A percentile compares a stretch with the other conserved stretches of the same genome.
Evolutionary conservation across 768 basidiomycete genomes (phyloP).

Genomic region (Suillus discolor): DNA sequence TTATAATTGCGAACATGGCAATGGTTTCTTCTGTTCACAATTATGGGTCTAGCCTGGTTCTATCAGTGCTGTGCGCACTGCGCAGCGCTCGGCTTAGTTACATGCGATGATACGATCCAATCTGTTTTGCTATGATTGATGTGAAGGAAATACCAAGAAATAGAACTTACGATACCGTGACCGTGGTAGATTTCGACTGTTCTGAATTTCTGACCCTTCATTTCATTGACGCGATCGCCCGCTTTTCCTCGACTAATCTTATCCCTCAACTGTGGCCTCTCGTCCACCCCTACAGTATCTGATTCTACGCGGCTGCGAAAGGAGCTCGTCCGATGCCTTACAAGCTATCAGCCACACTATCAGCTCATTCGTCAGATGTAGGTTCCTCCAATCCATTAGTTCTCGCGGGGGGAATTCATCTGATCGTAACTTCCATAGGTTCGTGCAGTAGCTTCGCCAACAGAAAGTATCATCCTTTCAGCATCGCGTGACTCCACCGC

Average conservation of each 20-base stretch:
- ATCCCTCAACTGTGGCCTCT: not conserved
- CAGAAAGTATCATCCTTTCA: constrained; percentile 78
- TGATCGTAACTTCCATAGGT: constrained; percentile 55
- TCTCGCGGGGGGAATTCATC: constrained; percentile 14
- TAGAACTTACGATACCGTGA: not conserved
- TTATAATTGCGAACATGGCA: no score
- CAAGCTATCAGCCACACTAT: constrained; percentile 74
- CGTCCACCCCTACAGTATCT: not conserved
- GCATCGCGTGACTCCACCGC: constrained; percentile 92
- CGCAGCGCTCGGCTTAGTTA: not conserved
- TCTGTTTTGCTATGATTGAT: not conserved
- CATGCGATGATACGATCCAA: not conserved
- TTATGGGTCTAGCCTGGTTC: not conserved
- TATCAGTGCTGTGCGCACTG: not conserved
- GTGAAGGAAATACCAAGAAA: not conserved
- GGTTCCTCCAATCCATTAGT: constrained; percentile 32
- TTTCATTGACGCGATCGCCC: not conserved
- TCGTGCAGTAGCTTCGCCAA: constrained; percentile 77
- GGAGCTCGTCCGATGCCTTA: constrained; percentile 55
- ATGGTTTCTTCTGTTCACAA: not conserved
- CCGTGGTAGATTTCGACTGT: constrained; percentile 10
- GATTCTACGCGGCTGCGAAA: constrained; percentile 9
- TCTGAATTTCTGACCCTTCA: constrained; percentile 3
- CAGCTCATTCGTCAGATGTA: constrained; percentile 76
- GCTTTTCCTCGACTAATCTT: not conserved